Base-by-base conservation (phyloP, 371 early-diverging fungal genomes). In the Dipsacomyces acuminosporus region DNA sequence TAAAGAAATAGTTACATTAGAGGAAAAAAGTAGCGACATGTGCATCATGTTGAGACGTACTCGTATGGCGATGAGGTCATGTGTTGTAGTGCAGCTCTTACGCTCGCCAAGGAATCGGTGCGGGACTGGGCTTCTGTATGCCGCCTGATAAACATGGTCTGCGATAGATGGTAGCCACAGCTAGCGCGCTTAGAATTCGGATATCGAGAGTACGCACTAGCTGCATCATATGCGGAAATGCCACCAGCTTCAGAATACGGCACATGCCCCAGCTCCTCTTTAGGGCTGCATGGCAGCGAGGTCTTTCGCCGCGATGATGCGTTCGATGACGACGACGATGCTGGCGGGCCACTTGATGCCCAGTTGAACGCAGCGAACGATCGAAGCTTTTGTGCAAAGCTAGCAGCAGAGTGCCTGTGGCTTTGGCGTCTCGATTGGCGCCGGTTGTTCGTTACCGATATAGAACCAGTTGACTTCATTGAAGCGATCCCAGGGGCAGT, bases 361-460 rank as follows among this genome's bases (percentile, higher is more conserved):
- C 69, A 54, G 38, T 51, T 51, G 40, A 69, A 69, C 8, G 47
- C 64, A 0, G 69, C 69, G 11, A 69, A 48, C 15, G 69, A 62
- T 14, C 69, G 69, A 22, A 69, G 55, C 45, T 63, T 63, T 21
- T 69, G 69, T 3, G 69, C 59, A 63, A 69, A 17, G 17, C 38
- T 38, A 5, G 38, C 38, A n/a, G 51, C 34, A 14, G 26, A 19
- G 25, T 63, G 54, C 21, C 54, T 51, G 42, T 59, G 26, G 45
- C 52, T 58, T 22, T 59, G 54, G 2, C 69, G 63, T 52, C 64
- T 59, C 50, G 60, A 59, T 17, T 48, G 59, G 20, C 60, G 48
- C 33, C 64, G 50, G 9, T 30, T 26, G 41, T 22, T 48, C 19
- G 48, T 44, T 17, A 42, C 47, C 6, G 58, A 43, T 23, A 64